Evolutionary conservation across 805 yeast genomes (phyloP).

Genomic region (Metschnikowia continentalis): DNA sequence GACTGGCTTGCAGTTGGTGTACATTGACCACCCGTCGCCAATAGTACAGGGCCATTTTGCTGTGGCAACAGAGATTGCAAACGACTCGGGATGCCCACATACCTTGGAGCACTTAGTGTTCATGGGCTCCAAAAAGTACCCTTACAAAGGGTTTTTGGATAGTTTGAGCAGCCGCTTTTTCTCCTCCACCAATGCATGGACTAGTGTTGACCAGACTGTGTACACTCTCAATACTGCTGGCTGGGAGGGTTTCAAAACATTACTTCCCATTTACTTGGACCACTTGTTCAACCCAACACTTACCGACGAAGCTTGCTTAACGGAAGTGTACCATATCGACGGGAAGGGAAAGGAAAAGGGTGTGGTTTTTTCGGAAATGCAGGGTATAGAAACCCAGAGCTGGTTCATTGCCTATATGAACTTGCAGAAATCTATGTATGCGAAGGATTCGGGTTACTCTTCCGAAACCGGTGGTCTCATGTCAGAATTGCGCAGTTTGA

Average conservation of each 20-base stretch:
- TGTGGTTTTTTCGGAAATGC: slow-evolving; percentile 97
- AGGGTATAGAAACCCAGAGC: slow-evolving; percentile 78
- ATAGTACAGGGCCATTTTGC: slow-evolving; percentile 92
- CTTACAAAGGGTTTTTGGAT: slow-evolving; percentile 89
- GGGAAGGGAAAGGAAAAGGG: slow-evolving; percentile 90
- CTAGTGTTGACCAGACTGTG: slow-evolving; percentile 92
- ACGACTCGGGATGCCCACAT: slow-evolving; percentile 92
- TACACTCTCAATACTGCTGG: slow-evolving; percentile 91
- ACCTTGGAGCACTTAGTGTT: slow-evolving; percentile 91
- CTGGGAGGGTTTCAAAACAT: slow-evolving; percentile 84
- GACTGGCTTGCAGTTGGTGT: slow-evolving; percentile 79
- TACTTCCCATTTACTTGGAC: slow-evolving; percentile 86
- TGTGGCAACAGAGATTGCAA: slow-evolving; percentile 85
- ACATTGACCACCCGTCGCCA: slow-evolving; percentile 78
- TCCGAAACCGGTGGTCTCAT: slow-evolving; percentile 93
- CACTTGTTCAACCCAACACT: slow-evolving; percentile 81
- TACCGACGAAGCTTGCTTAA: slow-evolving; percentile 83
- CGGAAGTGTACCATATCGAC: slow-evolving; percentile 94
- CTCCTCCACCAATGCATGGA: slow-evolving; percentile 94
- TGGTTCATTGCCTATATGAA: slow-evolving; percentile 62
- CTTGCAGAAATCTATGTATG: slow-evolving; percentile 54
- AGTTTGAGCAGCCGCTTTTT: slow-evolving; percentile 78
- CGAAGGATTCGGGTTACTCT: slow-evolving; percentile 69
- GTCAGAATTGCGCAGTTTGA: slow-evolving; percentile 66
- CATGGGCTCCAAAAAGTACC: slow-evolving; percentile 87